phyloP scores from a whole-genome alignment of 2,329 filamentous ascomycete species.

The Fusarium fracticaudum region DNA sequence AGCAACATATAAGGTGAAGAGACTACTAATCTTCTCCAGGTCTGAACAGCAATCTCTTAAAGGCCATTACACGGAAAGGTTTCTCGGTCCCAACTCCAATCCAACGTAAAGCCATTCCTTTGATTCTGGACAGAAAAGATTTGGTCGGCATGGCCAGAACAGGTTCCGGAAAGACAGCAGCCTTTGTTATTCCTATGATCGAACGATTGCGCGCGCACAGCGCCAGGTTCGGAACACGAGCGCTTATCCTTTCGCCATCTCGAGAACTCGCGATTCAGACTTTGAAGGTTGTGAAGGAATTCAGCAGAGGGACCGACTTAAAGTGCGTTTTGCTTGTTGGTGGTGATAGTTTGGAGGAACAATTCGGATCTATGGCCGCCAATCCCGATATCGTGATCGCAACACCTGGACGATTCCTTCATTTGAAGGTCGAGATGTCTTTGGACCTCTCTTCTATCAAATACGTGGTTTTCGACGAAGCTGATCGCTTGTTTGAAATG shows the following conservation, averaged over 20 bases:
- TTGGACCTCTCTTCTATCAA: slow-evolving; percentile 89
- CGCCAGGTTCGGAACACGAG: slow-evolving; percentile 84
- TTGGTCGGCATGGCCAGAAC: slow-evolving; percentile 99
- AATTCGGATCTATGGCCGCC: slow-evolving; percentile 89
- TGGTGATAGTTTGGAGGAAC: slow-evolving; percentile 94
- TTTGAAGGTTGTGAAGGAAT: slow-evolving; percentile 94
- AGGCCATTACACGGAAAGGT: slow-evolving; percentile 91
- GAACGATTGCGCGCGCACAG: slow-evolving; percentile 91
- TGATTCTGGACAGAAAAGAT: slow-evolving; percentile 89
- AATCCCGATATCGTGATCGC: slow-evolving; percentile 99
- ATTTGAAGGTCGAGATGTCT: slow-evolving; percentile 96
- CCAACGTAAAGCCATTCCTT: slow-evolving; percentile 93
- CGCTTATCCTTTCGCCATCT: slow-evolving; percentile 89
- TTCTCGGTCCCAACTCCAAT: slow-evolving; percentile 97
- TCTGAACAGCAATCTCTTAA: slow-evolving; percentile 82
- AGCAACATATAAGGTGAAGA: neutral
- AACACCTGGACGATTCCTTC: slow-evolving; percentile 93
- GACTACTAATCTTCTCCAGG: slow-evolving; percentile 55
- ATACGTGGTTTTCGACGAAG: slow-evolving; percentile 98
- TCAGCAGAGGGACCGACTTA: slow-evolving; percentile 88
- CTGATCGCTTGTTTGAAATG: slow-evolving; percentile 97
- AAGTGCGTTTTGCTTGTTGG: slow-evolving; percentile 91
- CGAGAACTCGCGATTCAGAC: slow-evolving; percentile 95
- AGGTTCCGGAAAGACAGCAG: slow-evolving; percentile 98
- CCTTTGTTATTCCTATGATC: slow-evolving; percentile 98